Conservation (phyloP, 2,329 filamentous ascomycete species). For the Xylaria hypoxylon region DNA sequence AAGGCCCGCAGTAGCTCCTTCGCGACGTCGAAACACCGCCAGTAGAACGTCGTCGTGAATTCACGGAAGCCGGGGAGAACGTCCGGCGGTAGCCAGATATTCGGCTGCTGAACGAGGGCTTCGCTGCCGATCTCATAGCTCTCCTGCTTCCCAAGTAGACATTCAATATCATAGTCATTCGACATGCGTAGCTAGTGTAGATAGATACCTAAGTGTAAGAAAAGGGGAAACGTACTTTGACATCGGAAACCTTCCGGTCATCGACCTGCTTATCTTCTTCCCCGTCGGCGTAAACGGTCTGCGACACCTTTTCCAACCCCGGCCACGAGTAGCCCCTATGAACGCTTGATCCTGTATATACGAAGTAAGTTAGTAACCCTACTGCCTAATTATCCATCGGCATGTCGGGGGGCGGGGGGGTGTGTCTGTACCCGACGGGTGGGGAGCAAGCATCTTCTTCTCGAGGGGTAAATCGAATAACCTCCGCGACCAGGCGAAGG, state of each 20-base stretch:
- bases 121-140: conserved; percentile 65
- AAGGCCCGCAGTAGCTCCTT: conserved; percentile 59
- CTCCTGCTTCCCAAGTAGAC: conserved; percentile 54
- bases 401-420: neutral
- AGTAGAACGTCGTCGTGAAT: conserved; percentile 63
- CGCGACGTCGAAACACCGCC: conserved; percentile 57
- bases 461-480: conserved; percentile 51
- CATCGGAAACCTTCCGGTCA: conserved; percentile 60
- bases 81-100: conserved; percentile 61
- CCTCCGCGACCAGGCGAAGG: conserved; percentile 52
- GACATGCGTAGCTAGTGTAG: no score
- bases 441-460: conserved; percentile 53
- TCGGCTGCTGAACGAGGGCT: conserved; percentile 57
- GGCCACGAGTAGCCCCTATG: conserved; percentile 69
- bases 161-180: neutral
- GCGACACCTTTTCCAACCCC: conserved; percentile 65
- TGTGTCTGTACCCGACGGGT: conserved; percentile 49
- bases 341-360: conserved; percentile 55
- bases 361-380: conserved; percentile 6
- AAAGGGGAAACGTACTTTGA: conserved; percentile 56
- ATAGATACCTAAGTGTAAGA: no score
- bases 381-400: neutral
- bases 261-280: conserved; percentile 57
- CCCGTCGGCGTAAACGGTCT: conserved; percentile 55
- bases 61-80: conserved; percentile 59